Percentiles rank a stretch among this genome's conserved stretches.
Evolutionary conservation across 2,329 filamentous ascomycete genomes (phyloP).

Genomic region (Ascochyta koolunga): DNA sequence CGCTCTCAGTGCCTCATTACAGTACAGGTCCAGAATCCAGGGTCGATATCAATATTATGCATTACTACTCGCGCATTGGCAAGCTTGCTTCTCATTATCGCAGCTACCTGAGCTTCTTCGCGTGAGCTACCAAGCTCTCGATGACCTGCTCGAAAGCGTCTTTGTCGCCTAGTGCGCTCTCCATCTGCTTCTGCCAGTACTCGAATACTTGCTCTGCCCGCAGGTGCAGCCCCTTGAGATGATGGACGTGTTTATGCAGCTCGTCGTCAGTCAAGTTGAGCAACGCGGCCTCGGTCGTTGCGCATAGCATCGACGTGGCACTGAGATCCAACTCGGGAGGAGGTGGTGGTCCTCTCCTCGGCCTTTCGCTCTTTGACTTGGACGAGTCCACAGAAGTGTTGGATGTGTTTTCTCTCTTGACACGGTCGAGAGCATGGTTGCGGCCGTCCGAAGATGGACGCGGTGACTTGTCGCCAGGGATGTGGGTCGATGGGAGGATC

Average conservation of each 20-base stretch:
- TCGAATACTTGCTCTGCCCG: constrained; percentile 78
- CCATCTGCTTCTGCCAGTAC: constrained; percentile 85
- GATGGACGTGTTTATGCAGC: constrained; percentile 72
- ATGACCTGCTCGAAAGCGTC: constrained; percentile 96
- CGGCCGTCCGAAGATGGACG: constrained; percentile 48
- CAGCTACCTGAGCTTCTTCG: constrained; percentile 76
- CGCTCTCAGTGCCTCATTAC: neutral
- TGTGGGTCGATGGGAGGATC: constrained; percentile 78
- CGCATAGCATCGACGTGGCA: constrained; percentile 76
- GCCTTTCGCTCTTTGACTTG: constrained; percentile 48
- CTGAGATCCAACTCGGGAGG: constrained; percentile 80
- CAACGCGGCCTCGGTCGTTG: constrained; percentile 83
- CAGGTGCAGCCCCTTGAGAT: constrained; percentile 71
- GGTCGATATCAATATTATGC: constrained; percentile 1
- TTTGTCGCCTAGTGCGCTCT: constrained; percentile 86
- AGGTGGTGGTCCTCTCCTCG: constrained; percentile 65
- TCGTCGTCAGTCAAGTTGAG: constrained; percentile 79
- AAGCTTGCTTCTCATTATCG: too few relatives aligned
- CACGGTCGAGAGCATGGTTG: constrained; percentile 44
- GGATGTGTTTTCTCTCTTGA: constrained; percentile 49
- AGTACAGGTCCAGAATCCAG: too few relatives aligned
- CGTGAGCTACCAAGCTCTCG: constrained; percentile 93
- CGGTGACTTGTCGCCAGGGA: constrained; percentile 46
- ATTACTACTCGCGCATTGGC: too few relatives aligned
- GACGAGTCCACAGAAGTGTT: constrained; percentile 48